phyloP scores from a whole-genome alignment of 2,329 filamentous ascomycete species.

The Pseudogymnoascus sp. region DNA sequence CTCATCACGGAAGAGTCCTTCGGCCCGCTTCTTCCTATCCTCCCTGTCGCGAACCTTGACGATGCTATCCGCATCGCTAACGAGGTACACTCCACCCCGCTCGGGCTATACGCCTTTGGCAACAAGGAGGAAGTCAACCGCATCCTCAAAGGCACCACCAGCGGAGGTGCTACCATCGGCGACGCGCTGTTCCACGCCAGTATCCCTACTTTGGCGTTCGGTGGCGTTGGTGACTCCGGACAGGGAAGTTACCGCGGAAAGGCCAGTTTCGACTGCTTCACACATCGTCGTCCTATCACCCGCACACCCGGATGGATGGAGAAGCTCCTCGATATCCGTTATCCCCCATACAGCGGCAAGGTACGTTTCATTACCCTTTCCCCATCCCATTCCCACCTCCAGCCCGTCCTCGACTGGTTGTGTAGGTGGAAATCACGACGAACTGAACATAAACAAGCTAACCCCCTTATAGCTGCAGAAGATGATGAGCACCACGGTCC shows the following conservation, averaged over 20 bases:
- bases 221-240: slow-evolving; percentile 74
- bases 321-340: slow-evolving; percentile 57
- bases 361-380: not conserved
- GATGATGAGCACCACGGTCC: slow-evolving; percentile 35
- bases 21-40: slow-evolving; percentile 80
- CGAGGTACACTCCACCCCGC: slow-evolving; percentile 70
- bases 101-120: slow-evolving; percentile 81
- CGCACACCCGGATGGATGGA: slow-evolving; percentile 62
- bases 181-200: slow-evolving; percentile 63
- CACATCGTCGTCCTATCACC: slow-evolving; percentile 51
- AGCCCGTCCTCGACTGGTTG: not conserved
- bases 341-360: slow-evolving; percentile 51
- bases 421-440: not conserved
- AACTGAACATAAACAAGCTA: not conserved
- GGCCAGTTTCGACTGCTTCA: slow-evolving; percentile 62
- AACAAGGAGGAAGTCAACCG: slow-evolving; percentile 63
- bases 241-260: slow-evolving; percentile 71
- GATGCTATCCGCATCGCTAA: slow-evolving; percentile 79
- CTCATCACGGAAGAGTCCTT: slow-evolving; percentile 82
- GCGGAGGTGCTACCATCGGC: slow-evolving; percentile 60
- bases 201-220: slow-evolving; percentile 67
- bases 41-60: slow-evolving; percentile 72
- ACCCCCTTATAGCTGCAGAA: slow-evolving; percentile 36
- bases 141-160: slow-evolving; percentile 57
- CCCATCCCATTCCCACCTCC: slow-evolving; percentile 2